Evolutionary conservation across 1,139 yeast species (phyloP).

Genomic region (Taiozyma sp.): DNA sequence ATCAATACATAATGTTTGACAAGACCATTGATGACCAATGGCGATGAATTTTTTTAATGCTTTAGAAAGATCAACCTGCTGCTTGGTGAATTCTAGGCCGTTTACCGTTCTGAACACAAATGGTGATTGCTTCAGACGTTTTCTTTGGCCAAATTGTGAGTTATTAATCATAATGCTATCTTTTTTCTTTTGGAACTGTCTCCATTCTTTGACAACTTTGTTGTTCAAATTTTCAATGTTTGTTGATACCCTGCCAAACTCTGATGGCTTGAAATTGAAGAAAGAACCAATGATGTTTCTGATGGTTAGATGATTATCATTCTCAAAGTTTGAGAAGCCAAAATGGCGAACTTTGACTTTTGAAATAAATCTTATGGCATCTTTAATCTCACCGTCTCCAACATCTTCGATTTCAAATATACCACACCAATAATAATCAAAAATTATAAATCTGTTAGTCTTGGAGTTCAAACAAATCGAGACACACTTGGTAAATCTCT

Average conservation of each 20-base stretch:
- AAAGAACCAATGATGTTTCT: slow-evolving; percentile 21
- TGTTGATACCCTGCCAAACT: slow-evolving; percentile 1
- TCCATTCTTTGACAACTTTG: slow-evolving; percentile 20
- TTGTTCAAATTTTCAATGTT: slow-evolving; percentile 11
- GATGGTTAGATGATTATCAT: slow-evolving; percentile 13
- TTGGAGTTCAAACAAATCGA: slow-evolving; percentile 22
- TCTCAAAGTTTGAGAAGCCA: slow-evolving; percentile 17
- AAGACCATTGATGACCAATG: slow-evolving; percentile 22
- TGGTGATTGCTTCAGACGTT: slow-evolving; percentile 14
- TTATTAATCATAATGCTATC: not conserved
- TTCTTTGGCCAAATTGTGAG: slow-evolving; percentile 4
- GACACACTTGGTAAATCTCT: slow-evolving; percentile 22
- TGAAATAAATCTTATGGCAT: slow-evolving; percentile 17
- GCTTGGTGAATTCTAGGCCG: slow-evolving; percentile 16
- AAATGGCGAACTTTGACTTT: slow-evolving; percentile 22
- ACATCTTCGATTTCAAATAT: slow-evolving; percentile 22
- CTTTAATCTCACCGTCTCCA: slow-evolving; percentile 21
- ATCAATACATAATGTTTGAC: slow-evolving; percentile 21
- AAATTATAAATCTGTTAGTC: slow-evolving; percentile 20
- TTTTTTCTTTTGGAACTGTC: slow-evolving; percentile 8
- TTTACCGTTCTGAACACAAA: slow-evolving; percentile 11
- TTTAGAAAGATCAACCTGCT: slow-evolving; percentile 16
- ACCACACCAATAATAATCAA: slow-evolving; percentile 23
- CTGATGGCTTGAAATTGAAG: slow-evolving; percentile 10
- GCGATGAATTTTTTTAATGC: slow-evolving; percentile 15